Evolutionary conservation across 2,329 filamentous ascomycete genomes (phyloP).

Genomic region (Diaporthe nobilis): DNA sequence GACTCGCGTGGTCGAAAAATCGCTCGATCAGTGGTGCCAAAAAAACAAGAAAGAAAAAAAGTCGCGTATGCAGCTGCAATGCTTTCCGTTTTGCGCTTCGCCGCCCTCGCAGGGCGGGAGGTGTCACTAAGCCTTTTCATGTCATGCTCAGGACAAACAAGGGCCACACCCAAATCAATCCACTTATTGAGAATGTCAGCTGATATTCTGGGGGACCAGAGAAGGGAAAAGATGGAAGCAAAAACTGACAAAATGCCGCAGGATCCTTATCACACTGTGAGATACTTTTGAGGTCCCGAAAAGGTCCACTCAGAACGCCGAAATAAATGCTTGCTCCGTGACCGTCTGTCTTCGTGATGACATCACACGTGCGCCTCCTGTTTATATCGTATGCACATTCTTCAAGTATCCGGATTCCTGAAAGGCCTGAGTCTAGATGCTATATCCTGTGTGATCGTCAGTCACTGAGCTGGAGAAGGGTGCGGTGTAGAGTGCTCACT

Average conservation of each 20-base stretch:
- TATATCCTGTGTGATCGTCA: neutral
- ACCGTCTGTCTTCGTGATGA: slow-evolving; percentile 13
- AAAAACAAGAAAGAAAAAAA: neutral
- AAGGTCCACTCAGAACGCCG: slow-evolving; percentile 26
- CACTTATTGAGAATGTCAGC: slow-evolving; percentile 13
- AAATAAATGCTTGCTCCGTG: slow-evolving; percentile 8
- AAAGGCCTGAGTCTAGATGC: slow-evolving; percentile 25
- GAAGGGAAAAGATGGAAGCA: neutral
- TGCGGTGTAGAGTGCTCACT: neutral
- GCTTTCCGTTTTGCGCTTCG: neutral
- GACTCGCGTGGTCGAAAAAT: neutral
- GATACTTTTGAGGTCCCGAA: slow-evolving; percentile 13
- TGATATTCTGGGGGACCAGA: neutral
- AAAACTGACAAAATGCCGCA: slow-evolving; percentile 12
- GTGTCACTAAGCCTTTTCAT: slow-evolving; percentile 44
- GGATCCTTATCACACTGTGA: neutral
- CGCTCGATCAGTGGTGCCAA: neutral
- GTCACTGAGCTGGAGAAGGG: neutral
- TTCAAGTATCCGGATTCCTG: slow-evolving; percentile 31
- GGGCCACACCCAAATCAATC: neutral
- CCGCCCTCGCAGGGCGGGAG: neutral
- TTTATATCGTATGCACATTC: neutral
- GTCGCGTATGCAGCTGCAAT: neutral
- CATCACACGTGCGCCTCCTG: slow-evolving; percentile 2
- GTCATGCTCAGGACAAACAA: slow-evolving; percentile 46